Base-by-base conservation (phyloP, 257 asterid genomes). In the Jasminum sambac region DNA sequence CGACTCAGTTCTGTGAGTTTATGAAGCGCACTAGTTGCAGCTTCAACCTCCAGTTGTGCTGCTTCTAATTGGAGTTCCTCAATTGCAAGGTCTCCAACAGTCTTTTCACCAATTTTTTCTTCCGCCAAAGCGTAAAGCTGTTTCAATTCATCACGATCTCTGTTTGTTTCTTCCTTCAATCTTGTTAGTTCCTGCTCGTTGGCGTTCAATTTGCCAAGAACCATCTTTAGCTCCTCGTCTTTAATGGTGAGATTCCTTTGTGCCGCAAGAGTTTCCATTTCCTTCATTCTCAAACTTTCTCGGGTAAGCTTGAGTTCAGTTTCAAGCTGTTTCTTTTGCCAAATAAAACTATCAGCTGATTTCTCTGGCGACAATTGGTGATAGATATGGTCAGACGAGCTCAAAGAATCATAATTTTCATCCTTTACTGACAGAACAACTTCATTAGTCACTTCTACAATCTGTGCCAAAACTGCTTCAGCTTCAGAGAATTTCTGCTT, bases 21-120 rank as follows among this genome's bases (percentile, higher is more conserved):
- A 38, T 77, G 83, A 26, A 93, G 86, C 0, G 96, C 95, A 69
- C 77, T 70, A 1, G 85, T 87, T 16, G 95, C 97, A 62, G 95
- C 97, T 81, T 90, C 94, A 25, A 84, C 88, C 77, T 93, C 91
- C 72, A 90, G 73, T 72, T 86, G 87, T 63, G 97, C 92, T 60
- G 80, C 86, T 79, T 87, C 92, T 16, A 89, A 9, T 64, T 87
- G 88, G 52, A 90, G 95, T 64, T 86, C 84, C 84, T 89, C 97
- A 14, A 81, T 84, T 48, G 89, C 91, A 24, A 83, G 83, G 41
- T 86, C 92, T 34, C 90, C 96, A 24, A 77, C 73, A 30, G 85
- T 84, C 80, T 62, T 83, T 17, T 72, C 91, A 10, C 86, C 90
- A 9, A 81, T 77, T 72, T 68, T 85, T 71, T 87, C 86, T 72